phyloP scores from a whole-genome alignment of 202 grass and related monocot genomes.

The Schoenoplectus tabernaemontani region DNA sequence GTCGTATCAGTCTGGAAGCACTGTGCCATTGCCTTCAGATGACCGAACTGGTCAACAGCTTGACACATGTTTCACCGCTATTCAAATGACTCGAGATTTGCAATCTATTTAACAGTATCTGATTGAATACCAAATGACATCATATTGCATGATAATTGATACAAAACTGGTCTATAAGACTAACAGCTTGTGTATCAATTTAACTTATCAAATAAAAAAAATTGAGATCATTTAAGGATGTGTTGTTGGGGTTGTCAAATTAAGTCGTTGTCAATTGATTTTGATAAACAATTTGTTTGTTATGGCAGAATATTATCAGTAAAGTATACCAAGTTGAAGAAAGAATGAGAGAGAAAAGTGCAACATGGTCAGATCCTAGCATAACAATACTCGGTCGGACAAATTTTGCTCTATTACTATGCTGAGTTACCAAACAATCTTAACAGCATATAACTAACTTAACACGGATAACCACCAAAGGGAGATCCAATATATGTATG shows the following conservation, averaged over 20 bases:
- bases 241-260: background rate
- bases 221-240: background rate
- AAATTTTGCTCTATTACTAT: background rate
- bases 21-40: slow-evolving; percentile 40
- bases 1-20: slow-evolving; percentile 60
- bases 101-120: background rate
- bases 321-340: background rate
- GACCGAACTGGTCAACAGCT: slow-evolving; percentile 27
- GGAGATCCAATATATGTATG: background rate
- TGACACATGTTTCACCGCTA: too few species aligned
- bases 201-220: background rate
- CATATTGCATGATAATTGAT: background rate
- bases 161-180: background rate
- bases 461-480: background rate
- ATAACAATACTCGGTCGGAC: background rate
- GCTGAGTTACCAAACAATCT: background rate
- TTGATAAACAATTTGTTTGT: background rate
- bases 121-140: background rate
- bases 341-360: background rate
- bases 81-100: too few species aligned
- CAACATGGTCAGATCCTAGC: background rate
- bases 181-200: background rate
- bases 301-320: background rate
- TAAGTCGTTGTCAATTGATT: background rate
- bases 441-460: background rate